Conservation (phyloP, 106 monocot species). For the Allium fistulosum region DNA sequence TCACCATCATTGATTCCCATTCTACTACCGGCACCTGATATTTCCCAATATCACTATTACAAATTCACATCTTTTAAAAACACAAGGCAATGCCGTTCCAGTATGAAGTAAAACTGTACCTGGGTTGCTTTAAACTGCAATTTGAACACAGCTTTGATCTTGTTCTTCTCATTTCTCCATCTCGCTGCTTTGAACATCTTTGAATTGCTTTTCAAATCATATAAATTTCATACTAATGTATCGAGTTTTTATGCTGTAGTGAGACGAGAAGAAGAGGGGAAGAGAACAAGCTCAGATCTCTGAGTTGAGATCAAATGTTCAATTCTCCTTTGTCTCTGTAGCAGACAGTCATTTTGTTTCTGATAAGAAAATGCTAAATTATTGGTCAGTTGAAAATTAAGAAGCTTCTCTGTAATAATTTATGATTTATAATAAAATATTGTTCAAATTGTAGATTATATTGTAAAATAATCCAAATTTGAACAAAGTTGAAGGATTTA, state of each 20-base stretch:
- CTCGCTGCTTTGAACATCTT: constrained; percentile 79
- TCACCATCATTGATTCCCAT: constrained; percentile 62
- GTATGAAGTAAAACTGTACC: constrained; percentile 10
- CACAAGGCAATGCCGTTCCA: too few species aligned
- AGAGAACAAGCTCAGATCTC: not conserved
- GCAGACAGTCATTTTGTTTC: not conserved
- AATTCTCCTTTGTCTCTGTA: not conserved
- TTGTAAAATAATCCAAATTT: not conserved
- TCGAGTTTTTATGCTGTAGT: not conserved
- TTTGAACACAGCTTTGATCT: constrained; percentile 82
- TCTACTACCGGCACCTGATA: constrained; percentile 46
- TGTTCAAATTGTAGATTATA: too few species aligned
- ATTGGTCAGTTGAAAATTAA: not conserved
- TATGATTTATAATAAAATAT: not conserved
- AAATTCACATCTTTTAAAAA: too few species aligned
- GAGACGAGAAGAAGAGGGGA: not conserved
- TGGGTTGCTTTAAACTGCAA: constrained; percentile 70
- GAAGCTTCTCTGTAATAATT: constrained; percentile 4
- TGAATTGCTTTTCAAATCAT: not conserved
- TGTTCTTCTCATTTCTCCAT: constrained; percentile 90
- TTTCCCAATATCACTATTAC: not conserved
- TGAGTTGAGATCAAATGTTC: not conserved
- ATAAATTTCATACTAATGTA: not conserved
- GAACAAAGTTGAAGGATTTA: not conserved
- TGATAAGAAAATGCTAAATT: not conserved